Conservation (phyloP, 768 basidiomycete species). For the Pulveroboletus sp. region DNA sequence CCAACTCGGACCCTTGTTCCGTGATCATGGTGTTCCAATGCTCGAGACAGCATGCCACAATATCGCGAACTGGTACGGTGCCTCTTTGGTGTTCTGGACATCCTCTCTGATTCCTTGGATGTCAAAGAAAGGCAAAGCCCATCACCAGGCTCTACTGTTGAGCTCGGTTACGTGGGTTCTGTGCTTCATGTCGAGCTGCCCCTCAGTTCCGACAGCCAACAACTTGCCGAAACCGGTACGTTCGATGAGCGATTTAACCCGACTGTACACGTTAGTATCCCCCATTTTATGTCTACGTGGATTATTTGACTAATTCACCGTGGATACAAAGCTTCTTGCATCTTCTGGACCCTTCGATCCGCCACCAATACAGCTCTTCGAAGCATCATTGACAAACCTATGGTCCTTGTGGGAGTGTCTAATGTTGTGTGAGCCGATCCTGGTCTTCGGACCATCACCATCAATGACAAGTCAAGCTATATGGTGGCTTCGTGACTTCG, state of each 20-base stretch:
- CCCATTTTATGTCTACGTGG: no score
- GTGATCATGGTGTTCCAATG: slow-evolving; percentile 70
- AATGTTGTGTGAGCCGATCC: slow-evolving; percentile 82
- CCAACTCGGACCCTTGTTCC: slow-evolving; percentile 71
- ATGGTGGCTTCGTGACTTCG: slow-evolving; percentile 87
- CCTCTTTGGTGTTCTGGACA: not conserved
- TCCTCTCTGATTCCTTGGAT: slow-evolving; percentile 11
- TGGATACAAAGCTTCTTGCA: slow-evolving; percentile 56
- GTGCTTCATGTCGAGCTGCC: slow-evolving; percentile 74
- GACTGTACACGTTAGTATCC: slow-evolving; percentile 40
- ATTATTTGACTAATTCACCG: not conserved
- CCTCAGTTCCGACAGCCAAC: slow-evolving; percentile 62
- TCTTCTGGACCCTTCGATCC: slow-evolving; percentile 55
- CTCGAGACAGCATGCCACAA: slow-evolving; percentile 84
- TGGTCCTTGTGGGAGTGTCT: slow-evolving; percentile 95
- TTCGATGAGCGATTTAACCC: slow-evolving; percentile 53
- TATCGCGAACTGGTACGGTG: slow-evolving; percentile 73
- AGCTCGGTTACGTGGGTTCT: slow-evolving; percentile 80
- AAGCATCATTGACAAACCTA: slow-evolving; percentile 58
- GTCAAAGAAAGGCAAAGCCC: slow-evolving; percentile 74
- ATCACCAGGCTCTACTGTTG: slow-evolving; percentile 55
- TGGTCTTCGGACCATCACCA: slow-evolving; percentile 78
- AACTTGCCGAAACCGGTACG: slow-evolving; percentile 52
- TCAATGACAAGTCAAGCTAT: slow-evolving; percentile 81
- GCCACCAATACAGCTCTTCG: slow-evolving; percentile 56